These are phyloP conservation scores for Pilasporangium apinafurcum DNA, from an alignment of 352 stramenopile species.

Conservation along the genomic window DNA sequence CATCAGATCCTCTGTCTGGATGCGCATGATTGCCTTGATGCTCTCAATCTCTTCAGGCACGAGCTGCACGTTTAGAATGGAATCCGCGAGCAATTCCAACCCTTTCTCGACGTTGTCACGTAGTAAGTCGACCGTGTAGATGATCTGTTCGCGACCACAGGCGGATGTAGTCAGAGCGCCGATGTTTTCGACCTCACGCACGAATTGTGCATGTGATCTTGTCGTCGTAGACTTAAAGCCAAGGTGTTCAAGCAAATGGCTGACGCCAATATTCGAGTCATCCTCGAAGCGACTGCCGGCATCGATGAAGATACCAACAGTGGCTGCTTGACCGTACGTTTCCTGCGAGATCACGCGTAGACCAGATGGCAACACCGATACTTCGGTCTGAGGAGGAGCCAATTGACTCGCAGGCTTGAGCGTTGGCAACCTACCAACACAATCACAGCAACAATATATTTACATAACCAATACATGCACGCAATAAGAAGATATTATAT, in stretches of 20 bases:
- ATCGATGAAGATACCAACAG: slow-evolving; percentile 92
- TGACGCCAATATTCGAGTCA: slow-evolving; percentile 77
- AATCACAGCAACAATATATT: neutral
- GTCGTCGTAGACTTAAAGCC: slow-evolving; percentile 92
- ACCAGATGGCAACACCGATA: slow-evolving; percentile 91
- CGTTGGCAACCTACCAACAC: slow-evolving; percentile 41
- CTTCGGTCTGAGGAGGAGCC: slow-evolving; percentile 83
- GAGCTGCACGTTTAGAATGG: slow-evolving; percentile 77
- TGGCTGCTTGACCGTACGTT: slow-evolving; percentile 93
- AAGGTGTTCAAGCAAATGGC: slow-evolving; percentile 93
- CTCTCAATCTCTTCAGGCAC: slow-evolving; percentile 84
- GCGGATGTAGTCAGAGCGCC: slow-evolving; percentile 90
- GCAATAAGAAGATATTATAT: neutral
- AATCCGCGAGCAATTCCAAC: slow-evolving; percentile 88
- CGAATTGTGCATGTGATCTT: slow-evolving; percentile 78
- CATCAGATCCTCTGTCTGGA: slow-evolving; percentile 91
- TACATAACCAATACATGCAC: neutral
- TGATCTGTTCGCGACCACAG: slow-evolving; percentile 92
- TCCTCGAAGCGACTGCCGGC: slow-evolving; percentile 86
- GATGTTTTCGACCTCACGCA: slow-evolving; percentile 91
- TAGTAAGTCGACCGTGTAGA: slow-evolving; percentile 96
- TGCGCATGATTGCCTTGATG: slow-evolving; percentile 92
- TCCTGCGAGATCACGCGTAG: slow-evolving; percentile 96
- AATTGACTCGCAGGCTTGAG: slow-evolving; percentile 83
- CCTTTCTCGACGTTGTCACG: slow-evolving; percentile 90